Base-by-base conservation (phyloP, 768 basidiomycete genomes). In the Galerina marginata region DNA sequence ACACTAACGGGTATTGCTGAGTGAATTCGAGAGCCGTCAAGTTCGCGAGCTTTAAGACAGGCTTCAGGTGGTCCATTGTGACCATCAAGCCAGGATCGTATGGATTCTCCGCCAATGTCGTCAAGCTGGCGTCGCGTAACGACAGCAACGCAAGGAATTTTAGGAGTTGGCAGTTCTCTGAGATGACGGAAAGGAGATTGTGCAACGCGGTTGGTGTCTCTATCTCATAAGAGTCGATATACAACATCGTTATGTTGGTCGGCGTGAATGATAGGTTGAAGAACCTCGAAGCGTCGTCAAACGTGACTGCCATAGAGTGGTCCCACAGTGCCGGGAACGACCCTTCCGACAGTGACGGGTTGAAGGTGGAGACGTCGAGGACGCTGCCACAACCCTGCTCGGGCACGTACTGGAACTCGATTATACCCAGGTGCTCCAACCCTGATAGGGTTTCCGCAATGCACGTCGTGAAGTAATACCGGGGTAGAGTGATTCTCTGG, bases 261-360 rank as follows among this genome's bases (percentile, higher is more conserved):
- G 88, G 88, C 0, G 83, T 75, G 57, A 78, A 84, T 3, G 74
- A 62, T 2, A 70, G 67, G 37, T 72, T 67, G 54, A 89, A 69
- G 69, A 89, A 83, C 3, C 69, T 69, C 4, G 79, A 70, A 20
- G 82, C 71, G 54, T 86, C 78, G 5, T 73, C 71, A 25, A 86
- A 75, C n/a, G 71, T 65, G 10, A 75, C 76, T 15, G 82, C 83
- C 48, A 84, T 61, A 3, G 79, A 82, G 42, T 87, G 75, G 58
- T 87, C 86, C 67, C 74, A 80, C 4, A 89, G 73, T 1, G 76
- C 72, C 0, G 84, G 84, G 66, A 88, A 88, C 0, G 83, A 79
- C 20, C 81, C 83, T 64, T 83, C 76, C 20, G 68, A 42, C 14
- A 86, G 69, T 2, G 60, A 63, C 1, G 87, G 86, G 14, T 51